Evolutionary conservation across 1,139 yeast species (phyloP).

Genomic region (Yamadazyma songkhlaensis): DNA sequence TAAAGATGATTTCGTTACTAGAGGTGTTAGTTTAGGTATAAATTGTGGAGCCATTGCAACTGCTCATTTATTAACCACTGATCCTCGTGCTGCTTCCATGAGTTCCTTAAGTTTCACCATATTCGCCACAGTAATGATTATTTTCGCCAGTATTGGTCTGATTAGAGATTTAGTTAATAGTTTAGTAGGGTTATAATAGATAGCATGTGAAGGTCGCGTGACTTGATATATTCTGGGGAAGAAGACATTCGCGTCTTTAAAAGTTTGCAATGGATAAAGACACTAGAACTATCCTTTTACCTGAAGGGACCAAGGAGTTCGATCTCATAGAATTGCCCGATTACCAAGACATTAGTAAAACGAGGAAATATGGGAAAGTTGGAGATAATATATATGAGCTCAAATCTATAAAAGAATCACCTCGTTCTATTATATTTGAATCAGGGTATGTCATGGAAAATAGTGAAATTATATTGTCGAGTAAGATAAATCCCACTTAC

Average conservation of each 20-base stretch:
- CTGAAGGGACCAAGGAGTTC: slow-evolving; percentile 13
- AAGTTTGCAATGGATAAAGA: slow-evolving; percentile 5
- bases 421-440: slow-evolving; percentile 38
- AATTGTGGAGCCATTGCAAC: slow-evolving; percentile 84
- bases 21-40: slow-evolving; percentile 75
- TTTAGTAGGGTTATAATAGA: slow-evolving; percentile 25
- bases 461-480: slow-evolving; percentile 40
- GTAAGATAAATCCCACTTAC: slow-evolving; percentile 42
- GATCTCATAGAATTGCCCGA: slow-evolving; percentile 25
- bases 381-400: slow-evolving; percentile 27
- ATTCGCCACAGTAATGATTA: slow-evolving; percentile 72
- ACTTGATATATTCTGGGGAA: not conserved
- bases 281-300: slow-evolving; percentile 20
- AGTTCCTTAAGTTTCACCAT: slow-evolving; percentile 68
- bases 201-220: no score
- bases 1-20: slow-evolving; percentile 65
- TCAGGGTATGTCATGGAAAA: slow-evolving; percentile 19
- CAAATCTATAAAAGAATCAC: slow-evolving; percentile 29
- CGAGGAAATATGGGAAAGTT: slow-evolving; percentile 20
- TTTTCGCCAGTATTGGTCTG: slow-evolving; percentile 57
- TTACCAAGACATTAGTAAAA: slow-evolving; percentile 13
- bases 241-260: not conserved
- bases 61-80: slow-evolving; percentile 64
- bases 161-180: slow-evolving; percentile 25
- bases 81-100: slow-evolving; percentile 81